Conservation (phyloP, 2,329 filamentous ascomycete genomes). For the Helminthosporium solani region DNA sequence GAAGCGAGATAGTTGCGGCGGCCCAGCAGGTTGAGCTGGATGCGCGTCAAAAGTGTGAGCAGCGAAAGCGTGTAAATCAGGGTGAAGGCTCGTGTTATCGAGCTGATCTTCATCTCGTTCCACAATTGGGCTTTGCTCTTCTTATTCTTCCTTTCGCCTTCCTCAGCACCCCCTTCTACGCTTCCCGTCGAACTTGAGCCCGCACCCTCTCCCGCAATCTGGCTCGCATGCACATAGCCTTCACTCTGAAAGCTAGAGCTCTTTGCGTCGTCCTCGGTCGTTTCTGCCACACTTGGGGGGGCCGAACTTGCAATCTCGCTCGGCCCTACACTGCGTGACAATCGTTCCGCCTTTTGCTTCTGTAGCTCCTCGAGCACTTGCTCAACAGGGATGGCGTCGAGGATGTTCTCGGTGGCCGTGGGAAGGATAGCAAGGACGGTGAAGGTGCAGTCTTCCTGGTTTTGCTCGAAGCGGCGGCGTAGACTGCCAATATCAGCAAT, state of each 20-base stretch:
- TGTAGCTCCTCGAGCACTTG: conserved; percentile 91
- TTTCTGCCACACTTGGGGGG: conserved; percentile 63
- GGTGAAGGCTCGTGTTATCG: conserved; percentile 87
- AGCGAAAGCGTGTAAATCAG: conserved; percentile 88
- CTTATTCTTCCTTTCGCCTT: conserved; percentile 55
- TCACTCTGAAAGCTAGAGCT: conserved; percentile 78
- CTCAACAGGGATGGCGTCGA: conserved; percentile 86
- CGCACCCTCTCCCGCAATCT: conserved; percentile 53
- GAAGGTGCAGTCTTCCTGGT: conserved; percentile 98
- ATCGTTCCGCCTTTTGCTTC: conserved; percentile 79
- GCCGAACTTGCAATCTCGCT: conserved; percentile 61
- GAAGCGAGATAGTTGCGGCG: conserved; percentile 94
- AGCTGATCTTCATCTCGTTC: conserved; percentile 96
- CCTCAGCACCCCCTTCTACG: conserved; percentile 48
- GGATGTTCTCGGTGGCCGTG: conserved; percentile 84
- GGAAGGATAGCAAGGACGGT: conserved; percentile 95
- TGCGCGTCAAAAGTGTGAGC: conserved; percentile 85
- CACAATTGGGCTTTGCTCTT: conserved; percentile 92
- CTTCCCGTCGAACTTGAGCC: conserved; percentile 49
- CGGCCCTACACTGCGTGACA: conserved; percentile 59
- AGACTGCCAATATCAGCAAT: conserved; percentile 59
- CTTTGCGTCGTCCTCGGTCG: conserved; percentile 72
- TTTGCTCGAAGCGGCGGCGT: conserved; percentile 94
- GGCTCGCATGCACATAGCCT: conserved; percentile 80
- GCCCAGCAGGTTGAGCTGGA: conserved; percentile 95